Evolutionary conservation across 129 eudicot genomes (phyloP), one percentile per base, ranked within the genome.

Genomic region (Tagetes erecta): DNA sequence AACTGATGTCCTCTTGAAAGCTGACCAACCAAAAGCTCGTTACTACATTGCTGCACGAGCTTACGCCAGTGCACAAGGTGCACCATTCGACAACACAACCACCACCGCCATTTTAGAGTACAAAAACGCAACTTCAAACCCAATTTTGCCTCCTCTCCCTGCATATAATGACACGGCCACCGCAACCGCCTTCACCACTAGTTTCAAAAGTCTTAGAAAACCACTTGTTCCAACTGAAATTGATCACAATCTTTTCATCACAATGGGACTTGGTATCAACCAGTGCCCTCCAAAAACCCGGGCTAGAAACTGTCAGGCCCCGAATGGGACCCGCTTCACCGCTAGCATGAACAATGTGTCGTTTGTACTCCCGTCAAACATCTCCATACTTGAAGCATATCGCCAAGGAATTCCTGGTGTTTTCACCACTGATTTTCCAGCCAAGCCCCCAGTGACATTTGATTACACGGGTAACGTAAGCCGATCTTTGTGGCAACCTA

Each of bases 301-400:
- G 14, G 65, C 75, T 4, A 62, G 55, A 12, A 85, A 49, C 71
- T 93, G 98, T 68, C 97, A 93, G 73, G 98, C 93, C 38, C 97
- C 97, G 3, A 94, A 94, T 10, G 87, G 96, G n/a, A 94, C 98
- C 1, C 88, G 97, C 7, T 90, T 94, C 72, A 64, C 96, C 1
- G 96, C 98, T 9, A 94, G 98, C 69, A 90, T 94, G 98, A 94
- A 94, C 87, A 94, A 94, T 41, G 87, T 80, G 8, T 86, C 98
- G 0, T 94, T 90, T 41, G 86, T 79, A 46, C 91, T 93, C 6
- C 98, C 98, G 2, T 82, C 98, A 12, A 90, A 74, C 50, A 86
- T 60, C 73, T 94, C 98, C 67, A 9, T 94, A 39, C 89, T 90
- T 8, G 92, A 94, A 80, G 98, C 98, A 5, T 91, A 94, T 64